A percentile compares a stretch with the other conserved stretches of the same genome.
These are phyloP conservation scores for Candida sp. DNA, from an alignment of 1,139 yeast genomes.

Conservation along the genomic window DNA sequence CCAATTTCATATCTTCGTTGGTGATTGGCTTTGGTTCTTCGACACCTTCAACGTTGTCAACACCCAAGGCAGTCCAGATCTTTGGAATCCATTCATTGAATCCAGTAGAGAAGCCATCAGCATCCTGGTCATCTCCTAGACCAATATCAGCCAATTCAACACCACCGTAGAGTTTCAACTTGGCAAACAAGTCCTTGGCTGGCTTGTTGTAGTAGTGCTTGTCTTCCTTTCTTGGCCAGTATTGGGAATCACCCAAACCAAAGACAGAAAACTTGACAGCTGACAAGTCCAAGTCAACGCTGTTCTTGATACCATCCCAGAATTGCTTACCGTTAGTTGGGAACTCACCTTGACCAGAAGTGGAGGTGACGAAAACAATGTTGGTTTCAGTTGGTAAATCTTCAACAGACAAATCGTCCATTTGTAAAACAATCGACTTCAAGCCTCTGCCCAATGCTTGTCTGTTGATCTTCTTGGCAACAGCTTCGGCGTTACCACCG, in stretches of 20 bases:
- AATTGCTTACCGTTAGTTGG: constrained; percentile 93
- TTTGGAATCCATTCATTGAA: constrained; percentile 86
- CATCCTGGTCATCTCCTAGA: constrained; percentile 96
- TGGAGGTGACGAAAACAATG: constrained; percentile 81
- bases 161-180: constrained; percentile 74
- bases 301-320: constrained; percentile 82
- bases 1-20: constrained; percentile 93
- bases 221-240: constrained; percentile 98
- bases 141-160: constrained; percentile 76
- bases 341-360: constrained; percentile 98
- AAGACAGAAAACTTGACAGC: constrained; percentile 75
- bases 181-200: constrained; percentile 70
- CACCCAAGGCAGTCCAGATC: constrained; percentile 91
- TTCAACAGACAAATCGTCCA: constrained; percentile 86
- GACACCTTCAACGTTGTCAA: constrained; percentile 78
- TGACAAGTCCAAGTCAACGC: constrained; percentile 76
- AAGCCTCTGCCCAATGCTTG: constrained; percentile 90
- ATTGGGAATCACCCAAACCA: constrained; percentile 92
- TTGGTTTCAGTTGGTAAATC: constrained; percentile 84
- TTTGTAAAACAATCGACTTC: constrained; percentile 74
- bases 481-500: constrained; percentile 90
- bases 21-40: constrained; percentile 98
- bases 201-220: constrained; percentile 95
- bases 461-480: constrained; percentile 81
- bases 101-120: constrained; percentile 93